These are phyloP conservation scores for Paecilomyces sp. DNA, from an alignment of 2,329 filamentous ascomycete species.

Conservation along the genomic window DNA sequence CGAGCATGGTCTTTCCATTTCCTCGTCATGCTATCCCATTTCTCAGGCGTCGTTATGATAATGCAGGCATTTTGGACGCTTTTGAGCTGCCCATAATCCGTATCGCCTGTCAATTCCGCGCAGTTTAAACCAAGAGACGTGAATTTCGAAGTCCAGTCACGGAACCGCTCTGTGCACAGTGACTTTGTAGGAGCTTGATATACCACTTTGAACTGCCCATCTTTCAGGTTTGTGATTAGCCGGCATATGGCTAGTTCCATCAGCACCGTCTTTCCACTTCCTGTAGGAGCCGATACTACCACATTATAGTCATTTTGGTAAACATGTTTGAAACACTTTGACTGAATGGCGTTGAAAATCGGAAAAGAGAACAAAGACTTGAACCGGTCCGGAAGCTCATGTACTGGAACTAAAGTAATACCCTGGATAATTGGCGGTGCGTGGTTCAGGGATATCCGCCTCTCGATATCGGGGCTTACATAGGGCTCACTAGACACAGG, in stretches of 20 bases:
- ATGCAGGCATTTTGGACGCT: slow-evolving; percentile 69
- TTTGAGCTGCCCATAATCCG: slow-evolving; percentile 57
- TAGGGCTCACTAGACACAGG: background rate
- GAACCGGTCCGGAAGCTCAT: slow-evolving; percentile 62
- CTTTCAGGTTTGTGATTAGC: slow-evolving; percentile 51
- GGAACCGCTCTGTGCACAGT: slow-evolving; percentile 66
- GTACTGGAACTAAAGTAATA: slow-evolving; percentile 52
- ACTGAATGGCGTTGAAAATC: slow-evolving; percentile 76
- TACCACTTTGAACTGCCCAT: slow-evolving; percentile 66
- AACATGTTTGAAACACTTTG: slow-evolving; percentile 63
- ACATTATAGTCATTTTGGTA: slow-evolving; percentile 67
- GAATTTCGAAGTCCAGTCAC: slow-evolving; percentile 75
- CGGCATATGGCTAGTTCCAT: slow-evolving; percentile 77
- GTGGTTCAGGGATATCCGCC: slow-evolving; percentile 22
- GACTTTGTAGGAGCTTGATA: slow-evolving; percentile 84
- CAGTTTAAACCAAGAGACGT: slow-evolving; percentile 58
- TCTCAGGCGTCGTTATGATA: slow-evolving; percentile 82
- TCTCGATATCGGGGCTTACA: background rate
- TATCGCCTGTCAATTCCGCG: slow-evolving; percentile 77
- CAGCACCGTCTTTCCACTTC: slow-evolving; percentile 76
- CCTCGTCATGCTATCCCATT: slow-evolving; percentile 83
- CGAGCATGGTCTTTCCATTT: slow-evolving; percentile 77
- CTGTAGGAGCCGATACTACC: slow-evolving; percentile 73
- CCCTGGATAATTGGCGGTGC: slow-evolving; percentile 47
- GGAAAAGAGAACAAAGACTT: slow-evolving; percentile 64